Evolutionary conservation across 2,329 filamentous ascomycete genomes (phyloP).

Genomic region (Sporothrix curviconia): DNA sequence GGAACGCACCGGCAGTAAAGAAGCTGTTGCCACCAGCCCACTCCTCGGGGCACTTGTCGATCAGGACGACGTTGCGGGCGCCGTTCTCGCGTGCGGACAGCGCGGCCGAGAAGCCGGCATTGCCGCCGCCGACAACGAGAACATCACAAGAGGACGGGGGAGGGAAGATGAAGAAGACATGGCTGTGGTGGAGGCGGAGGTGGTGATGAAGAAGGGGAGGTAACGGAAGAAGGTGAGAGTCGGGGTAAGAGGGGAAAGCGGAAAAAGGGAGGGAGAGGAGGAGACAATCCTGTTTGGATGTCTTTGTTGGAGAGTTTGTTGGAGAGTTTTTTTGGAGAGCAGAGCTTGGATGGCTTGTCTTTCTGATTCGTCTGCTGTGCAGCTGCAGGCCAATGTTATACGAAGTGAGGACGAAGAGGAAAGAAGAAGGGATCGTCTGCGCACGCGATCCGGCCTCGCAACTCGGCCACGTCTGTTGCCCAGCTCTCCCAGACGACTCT

Average conservation of each 20-base stretch:
- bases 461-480: too few relatives aligned
- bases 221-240: neutral
- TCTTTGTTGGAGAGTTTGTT: too few relatives aligned
- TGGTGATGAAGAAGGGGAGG: neutral
- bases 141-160: slow-evolving; percentile 31
- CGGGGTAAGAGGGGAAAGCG: neutral
- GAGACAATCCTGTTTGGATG: too few relatives aligned
- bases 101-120: slow-evolving; percentile 57
- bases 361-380: too few relatives aligned
- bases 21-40: slow-evolving; percentile 60
- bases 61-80: slow-evolving; percentile 41
- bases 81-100: slow-evolving; percentile 46
- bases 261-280: neutral
- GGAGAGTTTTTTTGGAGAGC: neutral
- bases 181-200: neutral
- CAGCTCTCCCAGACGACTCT: too few relatives aligned
- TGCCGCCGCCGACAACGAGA: slow-evolving; percentile 56
- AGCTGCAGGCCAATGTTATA: too few relatives aligned
- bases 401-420: too few relatives aligned
- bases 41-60: slow-evolving; percentile 52
- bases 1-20: slow-evolving; percentile 60
- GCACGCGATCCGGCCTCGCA: too few relatives aligned
- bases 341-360: too few relatives aligned
- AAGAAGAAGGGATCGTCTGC: too few relatives aligned
- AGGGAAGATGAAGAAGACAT: too few relatives aligned